phyloP scores from a whole-genome alignment of 495 filamentous ascomycete species.

The Xylaria cubensis region DNA sequence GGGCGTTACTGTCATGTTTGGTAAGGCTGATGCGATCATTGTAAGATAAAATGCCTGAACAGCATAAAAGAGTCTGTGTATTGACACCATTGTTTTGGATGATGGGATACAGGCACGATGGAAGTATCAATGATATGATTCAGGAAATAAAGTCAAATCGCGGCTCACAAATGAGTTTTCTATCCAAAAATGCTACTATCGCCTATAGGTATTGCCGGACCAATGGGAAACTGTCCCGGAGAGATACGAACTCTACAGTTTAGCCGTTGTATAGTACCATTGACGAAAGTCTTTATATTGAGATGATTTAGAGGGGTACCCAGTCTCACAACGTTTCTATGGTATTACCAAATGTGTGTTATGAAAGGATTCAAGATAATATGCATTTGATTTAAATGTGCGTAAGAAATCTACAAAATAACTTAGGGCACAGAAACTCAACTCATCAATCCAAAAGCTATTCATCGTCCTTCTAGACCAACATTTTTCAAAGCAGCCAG shows the following conservation, averaged over 20 bases:
- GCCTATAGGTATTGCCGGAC: neutral
- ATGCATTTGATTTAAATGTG: too few species aligned
- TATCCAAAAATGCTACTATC: neutral
- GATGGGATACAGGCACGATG: neutral
- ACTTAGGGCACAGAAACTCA: neutral
- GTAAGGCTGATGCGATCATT: neutral
- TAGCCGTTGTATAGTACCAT: neutral
- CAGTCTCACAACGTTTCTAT: neutral
- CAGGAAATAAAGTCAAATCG: neutral
- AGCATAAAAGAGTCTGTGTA: neutral
- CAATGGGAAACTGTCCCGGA: neutral
- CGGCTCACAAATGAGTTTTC: neutral
- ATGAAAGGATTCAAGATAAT: neutral
- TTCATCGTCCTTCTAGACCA: neutral
- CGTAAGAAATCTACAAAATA: too few species aligned
- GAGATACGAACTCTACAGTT: neutral
- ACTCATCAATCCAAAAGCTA: neutral
- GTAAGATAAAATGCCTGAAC: neutral
- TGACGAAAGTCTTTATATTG: neutral
- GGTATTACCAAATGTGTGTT: neutral
- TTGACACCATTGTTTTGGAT: neutral
- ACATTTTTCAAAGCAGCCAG: neutral
- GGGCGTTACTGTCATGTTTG: constrained; percentile 28
- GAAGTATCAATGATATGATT: neutral
- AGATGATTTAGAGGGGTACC: neutral